Conservation (phyloP, 2,329 filamentous ascomycete species). For the Aspergillus tanneri region DNA sequence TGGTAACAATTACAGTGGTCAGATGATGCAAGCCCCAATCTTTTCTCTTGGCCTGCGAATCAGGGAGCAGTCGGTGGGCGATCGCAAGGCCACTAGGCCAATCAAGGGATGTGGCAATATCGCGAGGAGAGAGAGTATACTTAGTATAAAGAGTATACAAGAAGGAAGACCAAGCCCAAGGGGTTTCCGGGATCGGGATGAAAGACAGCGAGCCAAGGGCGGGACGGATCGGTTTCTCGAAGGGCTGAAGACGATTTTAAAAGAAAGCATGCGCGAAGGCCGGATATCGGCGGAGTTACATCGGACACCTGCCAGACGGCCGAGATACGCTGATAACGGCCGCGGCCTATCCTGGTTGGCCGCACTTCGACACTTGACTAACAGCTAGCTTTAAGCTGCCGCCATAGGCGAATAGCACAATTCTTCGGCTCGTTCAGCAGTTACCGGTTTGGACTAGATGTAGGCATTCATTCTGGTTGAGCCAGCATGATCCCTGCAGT, state of each 20-base stretch:
- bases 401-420: no score
- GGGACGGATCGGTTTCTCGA: no score
- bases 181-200: not conserved
- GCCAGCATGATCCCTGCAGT: no score
- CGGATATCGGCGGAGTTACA: conserved; percentile 23
- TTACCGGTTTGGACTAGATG: no score
- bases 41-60: conserved; percentile 18
- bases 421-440: not conserved
- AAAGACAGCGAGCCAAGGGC: not conserved
- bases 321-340: conserved; percentile 21
- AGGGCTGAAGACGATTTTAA: conserved; percentile 6
- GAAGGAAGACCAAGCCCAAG: not conserved
- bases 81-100: conserved; percentile 11
- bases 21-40: not conserved
- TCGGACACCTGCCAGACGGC: not conserved
- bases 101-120: conserved; percentile 12
- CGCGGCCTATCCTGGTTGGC: conserved; percentile 16
- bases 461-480: no score
- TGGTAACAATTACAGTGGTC: conserved; percentile 1
- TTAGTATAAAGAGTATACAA: conserved; percentile 7
- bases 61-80: conserved; percentile 7
- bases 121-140: no score
- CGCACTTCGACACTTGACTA: conserved; percentile 11
- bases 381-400: conserved; percentile 5
- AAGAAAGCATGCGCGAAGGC: conserved; percentile 9